These are phyloP conservation scores for Phlebopus sp. DNA, from an alignment of 1,284 basidiomycete genomes.

Conservation along the genomic window DNA sequence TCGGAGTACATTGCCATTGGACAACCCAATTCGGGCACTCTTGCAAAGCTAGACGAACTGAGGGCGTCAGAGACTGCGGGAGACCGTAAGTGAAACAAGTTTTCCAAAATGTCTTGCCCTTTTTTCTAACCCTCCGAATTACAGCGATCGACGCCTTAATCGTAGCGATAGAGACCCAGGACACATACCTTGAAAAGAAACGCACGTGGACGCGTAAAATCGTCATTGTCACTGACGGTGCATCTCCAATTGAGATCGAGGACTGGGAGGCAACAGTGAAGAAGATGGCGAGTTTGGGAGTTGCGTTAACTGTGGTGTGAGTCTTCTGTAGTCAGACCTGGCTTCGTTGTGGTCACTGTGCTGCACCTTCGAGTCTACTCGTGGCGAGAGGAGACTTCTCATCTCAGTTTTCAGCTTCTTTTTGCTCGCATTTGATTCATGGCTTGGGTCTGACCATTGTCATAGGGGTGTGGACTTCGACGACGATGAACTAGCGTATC, in stretches of 20 bases:
- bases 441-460: slow-evolving; percentile 10
- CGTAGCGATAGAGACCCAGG: slow-evolving; percentile 80
- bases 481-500: slow-evolving; percentile 62
- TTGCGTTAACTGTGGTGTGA: slow-evolving; percentile 65
- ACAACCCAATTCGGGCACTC: slow-evolving; percentile 72
- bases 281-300: slow-evolving; percentile 62
- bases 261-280: slow-evolving; percentile 70
- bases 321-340: slow-evolving; percentile 25
- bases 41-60: slow-evolving; percentile 71
- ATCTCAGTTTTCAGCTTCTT: too few relatives aligned
- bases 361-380: too few relatives aligned
- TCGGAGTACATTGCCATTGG: slow-evolving; percentile 76
- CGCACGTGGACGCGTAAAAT: slow-evolving; percentile 81
- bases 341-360: not conserved
- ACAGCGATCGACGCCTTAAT: slow-evolving; percentile 85
- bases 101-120: not conserved
- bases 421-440: slow-evolving; percentile 1
- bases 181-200: slow-evolving; percentile 57
- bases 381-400: too few relatives aligned
- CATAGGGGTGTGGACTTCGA: slow-evolving; percentile 83
- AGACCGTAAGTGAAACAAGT: slow-evolving; percentile 54
- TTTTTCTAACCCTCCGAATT: slow-evolving; percentile 1
- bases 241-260: slow-evolving; percentile 66
- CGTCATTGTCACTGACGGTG: slow-evolving; percentile 78
- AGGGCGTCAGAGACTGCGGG: slow-evolving; percentile 59